phyloP scores from a whole-genome alignment of 139 green algal genomes.

The Zygnema circumcarinatum region DNA sequence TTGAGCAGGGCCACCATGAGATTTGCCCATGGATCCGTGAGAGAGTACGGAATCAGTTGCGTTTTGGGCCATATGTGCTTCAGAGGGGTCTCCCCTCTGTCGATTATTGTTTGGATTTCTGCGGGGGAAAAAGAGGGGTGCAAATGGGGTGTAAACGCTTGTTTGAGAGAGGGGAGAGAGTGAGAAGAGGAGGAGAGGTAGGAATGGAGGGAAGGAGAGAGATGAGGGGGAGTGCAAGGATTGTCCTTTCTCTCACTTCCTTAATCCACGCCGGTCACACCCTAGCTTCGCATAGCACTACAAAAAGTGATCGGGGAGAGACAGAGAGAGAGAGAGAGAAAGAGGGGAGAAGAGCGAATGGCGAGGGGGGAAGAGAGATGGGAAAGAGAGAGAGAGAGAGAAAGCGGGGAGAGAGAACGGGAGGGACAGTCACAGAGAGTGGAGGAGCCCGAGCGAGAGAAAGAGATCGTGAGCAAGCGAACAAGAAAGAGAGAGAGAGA shows the following conservation, averaged over 20 bases:
- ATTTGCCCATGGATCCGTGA: conserved; percentile 8
- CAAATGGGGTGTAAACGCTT: background rate
- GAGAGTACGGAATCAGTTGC: conserved; percentile 23
- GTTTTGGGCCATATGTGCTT: conserved; percentile 36
- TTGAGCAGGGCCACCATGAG: conserved; percentile 22
- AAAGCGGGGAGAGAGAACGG: background rate
- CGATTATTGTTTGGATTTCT: conserved; percentile 40
- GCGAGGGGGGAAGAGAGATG: no score
- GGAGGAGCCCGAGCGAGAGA: background rate
- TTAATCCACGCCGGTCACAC: background rate
- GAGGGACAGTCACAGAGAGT: background rate
- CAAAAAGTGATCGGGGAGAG: no score
- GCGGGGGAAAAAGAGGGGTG: background rate
- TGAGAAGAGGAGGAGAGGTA: background rate
- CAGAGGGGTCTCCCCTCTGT: conserved; percentile 1
- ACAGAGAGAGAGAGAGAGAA: no score
- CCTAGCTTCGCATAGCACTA: no score
- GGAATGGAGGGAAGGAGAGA: background rate
- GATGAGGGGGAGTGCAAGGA: background rate
- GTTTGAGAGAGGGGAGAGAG: background rate
- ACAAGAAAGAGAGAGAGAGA: background rate
- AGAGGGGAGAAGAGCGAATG: no score
- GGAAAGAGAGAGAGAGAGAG: background rate
- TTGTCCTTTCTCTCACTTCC: background rate
- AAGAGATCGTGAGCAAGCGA: background rate